Evolutionary conservation across 371 early-diverging fungal genomes (phyloP), one percentile per base, ranked within the genome.

Genomic region (Polyrhizophydium stewartii): DNA sequence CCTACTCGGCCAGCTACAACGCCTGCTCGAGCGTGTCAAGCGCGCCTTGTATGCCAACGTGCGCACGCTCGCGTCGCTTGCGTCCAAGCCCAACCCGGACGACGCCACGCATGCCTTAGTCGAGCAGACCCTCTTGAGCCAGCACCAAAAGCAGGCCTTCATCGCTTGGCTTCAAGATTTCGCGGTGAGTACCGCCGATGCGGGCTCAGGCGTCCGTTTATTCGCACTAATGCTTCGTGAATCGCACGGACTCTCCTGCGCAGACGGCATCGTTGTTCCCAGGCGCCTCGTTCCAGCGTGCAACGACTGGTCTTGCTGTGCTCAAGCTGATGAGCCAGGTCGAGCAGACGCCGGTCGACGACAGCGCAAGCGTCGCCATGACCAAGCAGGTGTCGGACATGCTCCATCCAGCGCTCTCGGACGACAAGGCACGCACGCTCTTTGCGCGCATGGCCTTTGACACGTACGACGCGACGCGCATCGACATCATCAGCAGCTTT

Each of bases 201-300:
- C 31, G 9, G 51, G n/a, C 51, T 25, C 40, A 40, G 19, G 19
- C 19, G 40, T 40, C 12, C 19, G 19, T 12, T 40, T 40, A 10
- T 40, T 10, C 40, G 19, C 40, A 12, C 10, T 40, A 40, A 43
- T 43, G 41, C 27, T 43, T 45, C 47, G 9, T 46, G 56, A 45
- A 33, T 9, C n/a, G 35, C 22, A 10, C 35, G 56, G 35, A 21
- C 33, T 13, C 56, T 30, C 22, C 25, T 52, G 35, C 56, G 25
- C 38, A 71, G 67, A 50, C 61, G 28, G 46, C 61, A 21, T 62
- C 69, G 10, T 52, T 74, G 32, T 69, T 65, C 43, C 75, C 75
- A 1, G 75, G 75, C 43, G 60, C 66, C 32, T 64, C 71, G 1
- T 71, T 67, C 60, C 69, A 69, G 35, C 61, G 75, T 12, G 50